Evolutionary conservation across 2,329 filamentous ascomycete species (phyloP), one percentile per base, ranked within the genome.

Genomic region (Diaporthe destruens): DNA sequence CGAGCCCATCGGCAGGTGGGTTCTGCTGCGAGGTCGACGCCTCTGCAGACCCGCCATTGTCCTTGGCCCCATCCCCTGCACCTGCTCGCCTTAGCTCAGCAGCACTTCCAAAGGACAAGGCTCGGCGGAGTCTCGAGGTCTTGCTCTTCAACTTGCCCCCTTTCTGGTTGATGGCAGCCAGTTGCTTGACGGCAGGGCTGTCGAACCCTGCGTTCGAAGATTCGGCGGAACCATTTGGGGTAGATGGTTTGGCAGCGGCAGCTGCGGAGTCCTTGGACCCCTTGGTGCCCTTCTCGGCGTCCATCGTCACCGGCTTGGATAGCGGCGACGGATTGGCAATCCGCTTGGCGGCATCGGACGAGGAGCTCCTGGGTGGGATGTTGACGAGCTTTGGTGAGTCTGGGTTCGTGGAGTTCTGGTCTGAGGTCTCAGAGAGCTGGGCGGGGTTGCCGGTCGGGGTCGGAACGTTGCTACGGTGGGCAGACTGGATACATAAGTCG

Each of bases 21-120:
- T 23, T 59, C 79, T 92, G 93, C 71, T 92, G 91, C 72, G 93
- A 83, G 78, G 89, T 91, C 5, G 87, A 84, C 7, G 87, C 82
- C 36, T 63, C 69, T 9, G 67, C 59, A n/a, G 80, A 74, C 67
- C 83, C 84, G 47, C 75, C 65, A 63, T 80, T 81, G 32, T 80
- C 80, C 29, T 77, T 76, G 47, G 69, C 73, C 36, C 76, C 77
- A 55, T 85, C 89, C 76, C 92, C 88, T 6, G 89, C 91, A 14
- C 91, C 91, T 16, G 91, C 93, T 79, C 93, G 93, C 75, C 93
- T 90, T 61, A 99, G 90, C 80, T 99, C 96, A 11, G 96, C 94
- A 54, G 95, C 94, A 80, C 96, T 98, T 65, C 96, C 95, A 82
- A 99, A 99, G 0, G 96, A 99, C 79, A 99, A 98, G 0, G 96